phyloP scores from a whole-genome alignment of 2,329 filamentous ascomycete genomes.

The Pyrenochaeta sp. region DNA sequence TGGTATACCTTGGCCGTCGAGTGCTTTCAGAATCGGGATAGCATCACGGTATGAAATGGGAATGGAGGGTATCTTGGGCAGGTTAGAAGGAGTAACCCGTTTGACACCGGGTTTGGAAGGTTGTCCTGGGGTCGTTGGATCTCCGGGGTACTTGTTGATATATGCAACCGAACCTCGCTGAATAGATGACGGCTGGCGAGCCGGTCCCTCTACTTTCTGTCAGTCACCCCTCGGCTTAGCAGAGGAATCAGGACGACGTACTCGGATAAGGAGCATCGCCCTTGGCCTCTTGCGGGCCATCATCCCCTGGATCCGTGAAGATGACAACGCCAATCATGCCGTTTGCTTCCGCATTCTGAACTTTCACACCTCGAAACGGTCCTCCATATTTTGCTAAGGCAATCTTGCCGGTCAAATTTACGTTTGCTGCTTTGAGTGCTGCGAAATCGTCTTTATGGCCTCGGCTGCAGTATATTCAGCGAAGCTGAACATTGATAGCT shows the following conservation, averaged over 20 bases:
- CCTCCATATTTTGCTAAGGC: conserved; percentile 55
- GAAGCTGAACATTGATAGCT: too few relatives aligned
- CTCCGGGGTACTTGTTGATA: conserved; percentile 62
- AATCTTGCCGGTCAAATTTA: conserved; percentile 56
- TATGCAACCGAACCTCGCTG: conserved; percentile 63
- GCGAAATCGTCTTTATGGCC: conserved; percentile 54
- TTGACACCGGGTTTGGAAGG: conserved; percentile 83
- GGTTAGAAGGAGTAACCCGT: conserved; percentile 63
- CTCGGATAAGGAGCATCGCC: conserved; percentile 39
- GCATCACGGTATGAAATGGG: conserved; percentile 86
- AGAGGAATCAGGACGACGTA: conserved; percentile 27
- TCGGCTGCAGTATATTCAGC: conserved; percentile 9
- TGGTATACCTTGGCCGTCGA: conserved; percentile 80
- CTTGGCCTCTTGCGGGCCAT: conserved; percentile 48
- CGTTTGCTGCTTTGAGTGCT: conserved; percentile 47
- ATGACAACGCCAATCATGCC: conserved; percentile 54
- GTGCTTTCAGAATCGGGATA: conserved; percentile 78
- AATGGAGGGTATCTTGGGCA: conserved; percentile 81
- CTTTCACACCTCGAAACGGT: conserved; percentile 55
- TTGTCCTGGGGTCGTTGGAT: conserved; percentile 63
- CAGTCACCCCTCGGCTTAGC: too few relatives aligned
- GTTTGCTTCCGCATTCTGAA: conserved; percentile 55
- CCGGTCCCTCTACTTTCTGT: conserved; percentile 24
- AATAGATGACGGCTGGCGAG: conserved; percentile 51
- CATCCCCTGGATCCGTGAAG: conserved; percentile 53